Percentiles rank a stretch among this genome's conserved stretches.
Evolutionary conservation across 2,329 filamentous ascomycete species (phyloP).

Genomic region (Lanzia echinophila): DNA sequence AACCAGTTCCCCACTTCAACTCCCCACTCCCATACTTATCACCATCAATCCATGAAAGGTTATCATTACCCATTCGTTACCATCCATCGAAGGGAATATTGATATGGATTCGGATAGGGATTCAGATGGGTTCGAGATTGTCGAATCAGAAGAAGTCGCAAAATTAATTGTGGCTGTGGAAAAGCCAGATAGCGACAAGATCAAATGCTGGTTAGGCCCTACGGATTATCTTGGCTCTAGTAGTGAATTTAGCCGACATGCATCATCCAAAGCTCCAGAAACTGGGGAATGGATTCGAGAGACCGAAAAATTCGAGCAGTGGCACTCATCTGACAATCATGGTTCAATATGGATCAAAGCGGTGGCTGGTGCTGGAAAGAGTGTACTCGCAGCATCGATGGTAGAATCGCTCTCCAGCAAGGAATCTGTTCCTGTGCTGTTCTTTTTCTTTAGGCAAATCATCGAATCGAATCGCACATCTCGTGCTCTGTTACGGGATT

Average conservation of each 20-base stretch:
- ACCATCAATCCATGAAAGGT: too few relatives aligned
- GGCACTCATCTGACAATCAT: constrained; percentile 21
- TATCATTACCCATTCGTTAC: too few relatives aligned
- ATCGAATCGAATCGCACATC: constrained; percentile 29
- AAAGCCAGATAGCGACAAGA: background rate
- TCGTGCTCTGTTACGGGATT: constrained; percentile 29
- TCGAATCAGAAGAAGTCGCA: background rate
- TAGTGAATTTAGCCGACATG: constrained; percentile 19
- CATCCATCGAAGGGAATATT: too few relatives aligned
- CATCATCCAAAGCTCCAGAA: constrained; percentile 13
- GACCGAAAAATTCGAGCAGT: constrained; percentile 15
- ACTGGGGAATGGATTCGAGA: constrained; percentile 21
- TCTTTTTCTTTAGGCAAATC: constrained; percentile 36
- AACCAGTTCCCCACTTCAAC: too few relatives aligned
- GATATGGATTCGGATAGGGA: background rate
- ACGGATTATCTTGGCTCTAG: constrained; percentile 17
- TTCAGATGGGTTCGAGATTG: background rate
- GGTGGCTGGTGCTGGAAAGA: constrained; percentile 41
- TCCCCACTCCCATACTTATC: too few relatives aligned
- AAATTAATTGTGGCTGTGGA: background rate
- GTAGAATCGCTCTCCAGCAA: background rate
- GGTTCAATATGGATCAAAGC: constrained; percentile 42
- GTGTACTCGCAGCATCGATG: constrained; percentile 31
- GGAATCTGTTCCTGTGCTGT: constrained; percentile 25
- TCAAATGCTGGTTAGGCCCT: constrained; percentile 14